Percentiles rank a stretch among this genome's conserved stretches.
Conservation (phyloP, 2,329 filamentous ascomycete genomes). For the Aphanocladium album region DNA sequence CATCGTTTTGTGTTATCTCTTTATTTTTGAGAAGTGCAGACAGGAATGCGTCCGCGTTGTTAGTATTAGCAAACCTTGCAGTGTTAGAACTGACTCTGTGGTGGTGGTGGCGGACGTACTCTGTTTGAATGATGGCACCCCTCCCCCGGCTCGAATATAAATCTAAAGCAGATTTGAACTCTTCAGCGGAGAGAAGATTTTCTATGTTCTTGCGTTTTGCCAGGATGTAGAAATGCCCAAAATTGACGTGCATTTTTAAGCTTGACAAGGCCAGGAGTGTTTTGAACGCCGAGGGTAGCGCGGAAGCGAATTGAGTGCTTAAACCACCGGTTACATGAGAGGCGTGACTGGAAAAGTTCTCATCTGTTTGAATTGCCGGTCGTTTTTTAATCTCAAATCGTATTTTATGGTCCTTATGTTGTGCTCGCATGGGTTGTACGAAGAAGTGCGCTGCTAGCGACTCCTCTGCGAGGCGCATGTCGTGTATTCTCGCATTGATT, state of each 20-base stretch:
- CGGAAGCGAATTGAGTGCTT: constrained; percentile 15
- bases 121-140: constrained; percentile 24
- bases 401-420: constrained; percentile 16
- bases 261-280: constrained; percentile 21
- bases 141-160: constrained; percentile 24
- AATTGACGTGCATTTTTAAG: constrained; percentile 28
- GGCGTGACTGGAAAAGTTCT: background rate
- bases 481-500: constrained; percentile 27
- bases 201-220: constrained; percentile 22
- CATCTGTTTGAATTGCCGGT: constrained; percentile 16
- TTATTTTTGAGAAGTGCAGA: background rate
- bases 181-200: constrained; percentile 20
- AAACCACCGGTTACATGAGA: background rate
- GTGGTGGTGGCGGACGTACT: constrained; percentile 17
- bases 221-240: constrained; percentile 26
- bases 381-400: constrained; percentile 21
- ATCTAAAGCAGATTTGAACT: constrained; percentile 23
- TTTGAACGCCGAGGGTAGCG: constrained; percentile 20
- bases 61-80: background rate
- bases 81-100: background rate
- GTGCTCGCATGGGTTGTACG: constrained; percentile 22
- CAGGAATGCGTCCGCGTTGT: background rate
- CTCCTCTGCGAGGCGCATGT: constrained; percentile 27
- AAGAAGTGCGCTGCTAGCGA: constrained; percentile 22
- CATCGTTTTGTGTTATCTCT: background rate